Percentiles rank a stretch among this genome's conserved stretches.
phyloP scores from a whole-genome alignment of 345 rosid species.

The Populus davidiana region DNA sequence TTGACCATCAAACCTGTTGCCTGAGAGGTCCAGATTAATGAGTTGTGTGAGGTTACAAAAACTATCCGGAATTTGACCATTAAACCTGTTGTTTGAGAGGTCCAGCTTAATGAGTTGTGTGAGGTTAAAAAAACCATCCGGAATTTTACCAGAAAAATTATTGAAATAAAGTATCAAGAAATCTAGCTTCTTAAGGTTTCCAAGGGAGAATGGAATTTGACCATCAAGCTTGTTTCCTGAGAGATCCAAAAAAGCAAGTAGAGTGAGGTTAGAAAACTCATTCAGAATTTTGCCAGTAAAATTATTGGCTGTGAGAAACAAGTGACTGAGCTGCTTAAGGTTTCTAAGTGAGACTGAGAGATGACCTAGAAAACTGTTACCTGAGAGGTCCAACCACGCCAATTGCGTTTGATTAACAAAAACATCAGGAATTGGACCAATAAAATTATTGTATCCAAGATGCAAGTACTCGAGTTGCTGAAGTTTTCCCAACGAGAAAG shows the following conservation, averaged over 20 bases:
- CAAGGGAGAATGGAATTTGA: not conserved
- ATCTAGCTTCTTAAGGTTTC: not conserved
- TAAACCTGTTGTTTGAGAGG: not conserved
- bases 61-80: too few relatives aligned
- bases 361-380: not conserved
- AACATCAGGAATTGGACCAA: not conserved
- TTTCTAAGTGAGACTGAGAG: not conserved
- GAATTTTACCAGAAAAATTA: not conserved
- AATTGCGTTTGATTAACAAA: not conserved
- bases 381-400: not conserved
- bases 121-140: not conserved
- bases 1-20: too few relatives aligned
- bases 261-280: not conserved
- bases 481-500: slow-evolving; percentile 1
- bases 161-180: accelerated
- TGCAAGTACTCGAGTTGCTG: not conserved
- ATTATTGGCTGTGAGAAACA: accelerated
- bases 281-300: slow-evolving; percentile 4
- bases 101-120: not conserved
- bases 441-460: not conserved
- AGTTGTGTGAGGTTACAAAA: too few relatives aligned
- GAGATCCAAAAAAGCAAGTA: not conserved
- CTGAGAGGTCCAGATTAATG: too few relatives aligned
- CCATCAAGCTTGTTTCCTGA: not conserved
- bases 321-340: not conserved